phyloP scores from a whole-genome alignment of 805 yeast species.

The Wickerhamomyces hampshirensis region DNA sequence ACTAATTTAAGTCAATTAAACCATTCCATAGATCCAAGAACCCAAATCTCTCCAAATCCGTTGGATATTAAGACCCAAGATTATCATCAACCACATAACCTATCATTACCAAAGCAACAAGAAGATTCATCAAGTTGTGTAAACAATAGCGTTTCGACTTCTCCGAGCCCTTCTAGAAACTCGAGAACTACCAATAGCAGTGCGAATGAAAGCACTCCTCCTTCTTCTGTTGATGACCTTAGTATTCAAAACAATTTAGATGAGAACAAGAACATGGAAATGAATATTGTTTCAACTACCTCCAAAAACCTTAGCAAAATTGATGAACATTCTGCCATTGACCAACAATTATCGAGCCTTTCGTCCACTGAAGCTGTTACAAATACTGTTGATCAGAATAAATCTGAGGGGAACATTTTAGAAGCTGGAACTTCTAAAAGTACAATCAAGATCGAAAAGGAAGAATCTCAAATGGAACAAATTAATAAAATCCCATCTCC shows the following conservation, averaged over 20 bases:
- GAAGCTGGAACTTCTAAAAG: neutral
- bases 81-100: neutral
- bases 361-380: too few relatives aligned
- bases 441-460: neutral
- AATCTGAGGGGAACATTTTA: too few relatives aligned
- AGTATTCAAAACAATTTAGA: conserved; percentile 6
- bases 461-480: neutral
- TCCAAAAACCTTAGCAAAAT: conserved; percentile 15
- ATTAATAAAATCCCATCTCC: conserved; percentile 2
- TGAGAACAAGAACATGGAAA: neutral
- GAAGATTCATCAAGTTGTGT: neutral
- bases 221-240: conserved; percentile 26
- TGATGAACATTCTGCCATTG: too few relatives aligned
- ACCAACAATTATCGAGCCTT: neutral
- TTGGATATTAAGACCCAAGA: neutral
- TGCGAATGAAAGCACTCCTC: conserved; percentile 24
- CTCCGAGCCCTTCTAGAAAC: conserved; percentile 25
- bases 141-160: conserved; percentile 11
- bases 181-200: conserved; percentile 22
- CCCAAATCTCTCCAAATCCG: neutral
- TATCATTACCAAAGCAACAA: neutral
- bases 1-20: conserved; percentile 10
- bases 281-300: neutral
- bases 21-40: neutral
- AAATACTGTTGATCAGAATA: too few relatives aligned